Evolutionary conservation across 177 flowering plant genomes (phyloP), one percentile per base, ranked within the genome.

Genomic region (Telopea speciosissima): DNA sequence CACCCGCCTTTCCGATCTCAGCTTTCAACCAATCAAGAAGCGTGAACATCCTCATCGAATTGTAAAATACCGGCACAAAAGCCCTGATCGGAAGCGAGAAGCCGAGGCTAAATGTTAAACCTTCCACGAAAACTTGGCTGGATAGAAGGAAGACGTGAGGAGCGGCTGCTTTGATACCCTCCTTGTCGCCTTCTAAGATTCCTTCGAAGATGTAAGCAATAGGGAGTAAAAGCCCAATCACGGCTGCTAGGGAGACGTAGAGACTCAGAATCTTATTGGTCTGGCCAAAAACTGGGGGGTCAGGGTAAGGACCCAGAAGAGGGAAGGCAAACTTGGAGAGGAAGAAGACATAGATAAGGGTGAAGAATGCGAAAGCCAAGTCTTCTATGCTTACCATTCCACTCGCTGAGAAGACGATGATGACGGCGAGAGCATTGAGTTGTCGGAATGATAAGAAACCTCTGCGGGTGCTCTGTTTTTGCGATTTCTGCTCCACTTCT

Each of bases 121-220:
- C 98, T 71, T 93, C 97, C 92, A 91, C 89, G 81, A 90, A 88
- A 1, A 93, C 84, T 59, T 93, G 98, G 62, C 88, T 79, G 0
- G 92, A 76, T 0, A 93, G 75, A 2, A 93, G 82, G 68, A 91
- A 90, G 1, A 93, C 82, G 45, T 91, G 98, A 0, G 98, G 94
- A 0, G 86, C 81, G 0, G 97, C 96, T 0, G 92, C 92, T 49
- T 78, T 82, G 70, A 89, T 83, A 0, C 91, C 94, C 40, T 82
- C 81, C 63, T 84, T 81, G 24, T 93, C 92, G 3, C 91, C 95
- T 70, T 85, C 87, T 14, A 77, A 62, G 19, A 93, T 76, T 7
- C 92, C 96, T 25, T 84, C 84, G 9, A 88, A 76, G 31, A 93
- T 90, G 74, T 91, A 91, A 1, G 74, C 84, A 16, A 89, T 82